These are phyloP conservation scores for Piloderma croceum DNA, from an alignment of 768 basidiomycete species.

Conservation along the genomic window DNA sequence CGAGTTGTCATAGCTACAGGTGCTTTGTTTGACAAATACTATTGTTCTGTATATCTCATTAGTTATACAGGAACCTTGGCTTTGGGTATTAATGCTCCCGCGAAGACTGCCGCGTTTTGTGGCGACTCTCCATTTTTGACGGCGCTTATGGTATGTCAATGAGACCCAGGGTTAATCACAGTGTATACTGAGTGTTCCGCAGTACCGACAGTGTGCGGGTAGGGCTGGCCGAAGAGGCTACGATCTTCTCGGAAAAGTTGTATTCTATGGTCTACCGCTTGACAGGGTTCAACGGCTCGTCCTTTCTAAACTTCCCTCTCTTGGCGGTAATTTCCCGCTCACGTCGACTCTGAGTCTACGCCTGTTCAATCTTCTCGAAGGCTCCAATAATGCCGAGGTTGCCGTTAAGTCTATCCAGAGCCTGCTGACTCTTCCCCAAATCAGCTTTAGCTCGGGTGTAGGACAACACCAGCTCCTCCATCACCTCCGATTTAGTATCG, in stretches of 20 bases:
- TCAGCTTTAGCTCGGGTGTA: conserved; percentile 51
- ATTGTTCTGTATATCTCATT: too few relatives aligned
- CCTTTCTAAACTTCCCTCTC: conserved; percentile 55
- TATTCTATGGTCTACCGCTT: conserved; percentile 65
- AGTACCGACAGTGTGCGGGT: conserved; percentile 73
- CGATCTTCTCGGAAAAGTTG: conserved; percentile 63
- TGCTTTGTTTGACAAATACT: conserved; percentile 22
- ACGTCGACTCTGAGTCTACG: conserved; percentile 62
- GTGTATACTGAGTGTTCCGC: conserved; percentile 5
- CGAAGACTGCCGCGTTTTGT: conserved; percentile 59
- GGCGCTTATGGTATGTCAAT: conserved; percentile 52
- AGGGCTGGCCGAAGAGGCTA: conserved; percentile 69
- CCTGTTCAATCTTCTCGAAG: conserved; percentile 59
- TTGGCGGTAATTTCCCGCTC: conserved; percentile 60
- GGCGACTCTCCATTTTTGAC: conserved; percentile 58
- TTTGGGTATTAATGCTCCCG: conserved; percentile 70
- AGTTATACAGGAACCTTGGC: conserved; percentile 51
- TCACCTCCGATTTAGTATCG: conserved; percentile 65
- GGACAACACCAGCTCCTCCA: conserved; percentile 56
- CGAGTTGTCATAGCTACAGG: conserved; percentile 66
- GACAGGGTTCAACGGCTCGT: conserved; percentile 60
- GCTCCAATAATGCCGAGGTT: conserved; percentile 45
- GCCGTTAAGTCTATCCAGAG: conserved; percentile 47
- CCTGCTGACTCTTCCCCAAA: conserved; percentile 51
- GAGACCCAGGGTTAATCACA: not conserved